A percentile compares a stretch with the other conserved stretches of the same genome.
Evolutionary conservation across 768 basidiomycete species (phyloP).

Genomic region (Rhizopogon roseolus): DNA sequence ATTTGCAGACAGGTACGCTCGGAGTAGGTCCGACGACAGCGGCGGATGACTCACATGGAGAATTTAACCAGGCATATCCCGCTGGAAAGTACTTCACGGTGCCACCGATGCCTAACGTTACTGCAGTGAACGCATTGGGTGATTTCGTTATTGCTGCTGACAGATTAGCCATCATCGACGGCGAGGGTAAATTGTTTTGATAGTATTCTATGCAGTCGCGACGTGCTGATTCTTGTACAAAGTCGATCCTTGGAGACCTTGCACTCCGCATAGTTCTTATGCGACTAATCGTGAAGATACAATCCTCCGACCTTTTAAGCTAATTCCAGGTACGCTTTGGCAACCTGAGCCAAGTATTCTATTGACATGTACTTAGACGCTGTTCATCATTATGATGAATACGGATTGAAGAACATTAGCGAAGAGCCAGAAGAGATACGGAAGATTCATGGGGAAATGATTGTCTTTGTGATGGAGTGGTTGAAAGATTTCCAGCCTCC

Average conservation of each 20-base stretch:
- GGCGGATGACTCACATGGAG: neutral
- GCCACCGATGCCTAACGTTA: conserved; percentile 72
- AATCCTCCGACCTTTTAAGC: conserved; percentile 70
- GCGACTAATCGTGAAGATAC: conserved; percentile 70
- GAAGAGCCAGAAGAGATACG: conserved; percentile 76
- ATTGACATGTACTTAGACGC: conserved; percentile 36
- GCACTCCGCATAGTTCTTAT: conserved; percentile 75
- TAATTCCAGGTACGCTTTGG: conserved; percentile 67
- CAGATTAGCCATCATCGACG: conserved; percentile 83
- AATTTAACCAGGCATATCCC: conserved; percentile 54
- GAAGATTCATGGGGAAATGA: conserved; percentile 76
- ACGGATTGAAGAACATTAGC: conserved; percentile 56
- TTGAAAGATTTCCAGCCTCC: conserved; percentile 36
- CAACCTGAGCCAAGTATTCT: too few species aligned
- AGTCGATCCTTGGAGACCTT: conserved; percentile 92
- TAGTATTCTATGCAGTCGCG: neutral
- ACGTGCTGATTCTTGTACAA: neutral
- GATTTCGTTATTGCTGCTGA: conserved; percentile 79
- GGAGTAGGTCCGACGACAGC: neutral
- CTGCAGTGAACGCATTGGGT: conserved; percentile 79
- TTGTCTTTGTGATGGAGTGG: conserved; percentile 79
- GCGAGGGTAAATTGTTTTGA: conserved; percentile 49
- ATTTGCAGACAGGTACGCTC: conserved; percentile 56
- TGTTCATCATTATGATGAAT: conserved; percentile 71
- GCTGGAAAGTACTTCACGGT: conserved; percentile 73